phyloP scores from a whole-genome alignment of 495 filamentous ascomycete species.

The Tuber microsphaerosporum region DNA sequence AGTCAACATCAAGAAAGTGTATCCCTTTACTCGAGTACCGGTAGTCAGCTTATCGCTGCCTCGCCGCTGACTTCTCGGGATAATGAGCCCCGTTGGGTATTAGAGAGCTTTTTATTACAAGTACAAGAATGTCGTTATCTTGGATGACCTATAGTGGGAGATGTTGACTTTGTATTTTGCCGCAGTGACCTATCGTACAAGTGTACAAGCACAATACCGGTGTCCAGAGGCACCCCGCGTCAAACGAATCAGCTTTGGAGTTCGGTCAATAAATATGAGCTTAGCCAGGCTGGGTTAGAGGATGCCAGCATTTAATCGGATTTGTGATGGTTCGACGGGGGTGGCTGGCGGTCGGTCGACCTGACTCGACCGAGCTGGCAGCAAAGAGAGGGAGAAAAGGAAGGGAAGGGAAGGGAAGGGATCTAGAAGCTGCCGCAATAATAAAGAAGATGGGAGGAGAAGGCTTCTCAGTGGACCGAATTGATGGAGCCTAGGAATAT shows the following conservation, averaged over 20 bases:
- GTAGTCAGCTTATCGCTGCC: slow-evolving; percentile 1
- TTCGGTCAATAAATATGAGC: background rate
- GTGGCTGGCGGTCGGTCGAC: slow-evolving; percentile 13
- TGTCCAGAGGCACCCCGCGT: background rate
- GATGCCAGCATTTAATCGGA: background rate
- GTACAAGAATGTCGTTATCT: background rate
- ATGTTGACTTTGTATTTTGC: background rate
- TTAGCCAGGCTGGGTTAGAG: background rate
- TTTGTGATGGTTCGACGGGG: slow-evolving; percentile 10
- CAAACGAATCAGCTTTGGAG: background rate
- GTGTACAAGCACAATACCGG: background rate
- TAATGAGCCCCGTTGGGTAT: background rate
- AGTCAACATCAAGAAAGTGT: slow-evolving; percentile 21
- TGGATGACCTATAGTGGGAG: background rate
- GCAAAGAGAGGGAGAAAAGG: slow-evolving; percentile 7
- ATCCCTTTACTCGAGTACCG: slow-evolving; percentile 7
- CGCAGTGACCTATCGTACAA: background rate
- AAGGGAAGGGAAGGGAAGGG: slow-evolving; percentile 10
- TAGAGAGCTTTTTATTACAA: slow-evolving; percentile 6
- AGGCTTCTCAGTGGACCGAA: slow-evolving; percentile 2
- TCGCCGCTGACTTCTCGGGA: slow-evolving; percentile 11
- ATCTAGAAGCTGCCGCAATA: slow-evolving; percentile 1
- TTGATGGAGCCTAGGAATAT: slow-evolving; percentile 5
- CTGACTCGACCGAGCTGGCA: slow-evolving; percentile 15
- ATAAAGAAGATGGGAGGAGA: background rate